Evolutionary conservation across 495 filamentous ascomycete species (phyloP).

Genomic region (Lepraria neglecta): DNA sequence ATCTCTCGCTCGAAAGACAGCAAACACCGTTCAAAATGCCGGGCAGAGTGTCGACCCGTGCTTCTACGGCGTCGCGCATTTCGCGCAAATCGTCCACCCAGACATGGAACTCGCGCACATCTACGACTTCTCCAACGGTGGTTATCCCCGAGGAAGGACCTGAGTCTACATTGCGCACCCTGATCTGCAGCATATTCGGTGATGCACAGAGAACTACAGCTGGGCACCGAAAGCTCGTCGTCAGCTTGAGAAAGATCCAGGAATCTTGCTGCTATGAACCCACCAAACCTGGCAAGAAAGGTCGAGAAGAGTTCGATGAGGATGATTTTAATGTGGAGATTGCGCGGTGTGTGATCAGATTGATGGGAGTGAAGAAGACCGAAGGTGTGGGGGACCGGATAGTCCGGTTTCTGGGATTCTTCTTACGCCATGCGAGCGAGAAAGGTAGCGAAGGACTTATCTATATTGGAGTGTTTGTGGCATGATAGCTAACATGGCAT

Average conservation of each 20-base stretch:
- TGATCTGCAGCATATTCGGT: constrained; percentile 72
- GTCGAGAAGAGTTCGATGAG: constrained; percentile 61
- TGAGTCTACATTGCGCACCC: constrained; percentile 62
- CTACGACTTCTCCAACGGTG: constrained; percentile 51
- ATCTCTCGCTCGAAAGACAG: neutral
- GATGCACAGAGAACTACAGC: constrained; percentile 85
- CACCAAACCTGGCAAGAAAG: constrained; percentile 37
- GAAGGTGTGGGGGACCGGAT: constrained; percentile 83
- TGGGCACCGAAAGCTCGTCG: constrained; percentile 79
- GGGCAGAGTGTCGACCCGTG: constrained; percentile 52
- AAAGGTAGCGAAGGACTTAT: constrained; percentile 58
- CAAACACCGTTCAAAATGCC: constrained; percentile 47
- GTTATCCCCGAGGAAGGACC: constrained; percentile 68
- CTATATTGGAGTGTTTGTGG: constrained; percentile 11
- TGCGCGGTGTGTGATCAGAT: constrained; percentile 67
- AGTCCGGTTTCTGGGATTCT: constrained; percentile 77
- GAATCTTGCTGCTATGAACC: constrained; percentile 68
- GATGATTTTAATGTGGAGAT: constrained; percentile 84
- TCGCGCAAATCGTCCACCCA: constrained; percentile 53
- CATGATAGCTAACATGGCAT: constrained; percentile 15
- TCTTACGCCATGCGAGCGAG: constrained; percentile 73
- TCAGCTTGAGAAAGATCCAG: constrained; percentile 79
- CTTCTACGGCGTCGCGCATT: constrained; percentile 46
- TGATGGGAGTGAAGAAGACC: constrained; percentile 84
- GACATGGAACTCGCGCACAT: constrained; percentile 44